Evolutionary conservation across 345 rosid species (phyloP), one percentile per base, ranked within the genome.

Genomic region (Eucalyptus marginata): DNA sequence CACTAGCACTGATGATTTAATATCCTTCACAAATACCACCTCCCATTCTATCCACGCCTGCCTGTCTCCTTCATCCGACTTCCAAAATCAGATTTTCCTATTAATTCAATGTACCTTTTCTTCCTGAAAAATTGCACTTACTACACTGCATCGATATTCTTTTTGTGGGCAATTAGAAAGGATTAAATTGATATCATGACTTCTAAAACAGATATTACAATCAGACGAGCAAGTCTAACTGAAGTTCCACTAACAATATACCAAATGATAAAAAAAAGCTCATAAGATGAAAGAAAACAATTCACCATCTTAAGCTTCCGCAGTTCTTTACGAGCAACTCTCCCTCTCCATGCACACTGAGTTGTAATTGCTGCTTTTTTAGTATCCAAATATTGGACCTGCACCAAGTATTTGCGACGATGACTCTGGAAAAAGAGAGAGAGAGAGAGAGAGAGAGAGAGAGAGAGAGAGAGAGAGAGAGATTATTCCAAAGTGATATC

Each of bases 271-370:
- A 36, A 31, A 36, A 90, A 76, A 66, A 22, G 49, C 10, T 49
- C 50, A 36, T 81, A 89, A 52, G 64, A 51, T 5, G 86, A 88
- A 58, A 88, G 89, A 90, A 89, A 86, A 89, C 24, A 27, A 43
- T 87, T 95, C 88, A 95, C 98, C 99, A 95, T 93, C 96, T 95
- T 98, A 88, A 98, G 99, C 89, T 93, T 95, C 90, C 90, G 91
- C 90, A 98, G 93, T 94, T 98, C 99, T 92, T 91, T 94, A 79
- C 98, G 98, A 54, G 99, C 99, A 92, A 95, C 95, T 90, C 88
- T 96, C 90, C 98, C 97, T 95, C 99, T 96, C 99, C 99, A 98
- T 88, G 98, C 98, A 92, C 98, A 96, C 90, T 97, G 99, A 85
- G 95, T 96, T 68, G 93, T 88, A 88, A 98, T 93, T 86, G 96